Percentiles rank a stretch among this genome's conserved stretches.
These are phyloP conservation scores for Pulveroboletus sp. DNA, from an alignment of 1,284 basidiomycete genomes.

Conservation along the genomic window DNA sequence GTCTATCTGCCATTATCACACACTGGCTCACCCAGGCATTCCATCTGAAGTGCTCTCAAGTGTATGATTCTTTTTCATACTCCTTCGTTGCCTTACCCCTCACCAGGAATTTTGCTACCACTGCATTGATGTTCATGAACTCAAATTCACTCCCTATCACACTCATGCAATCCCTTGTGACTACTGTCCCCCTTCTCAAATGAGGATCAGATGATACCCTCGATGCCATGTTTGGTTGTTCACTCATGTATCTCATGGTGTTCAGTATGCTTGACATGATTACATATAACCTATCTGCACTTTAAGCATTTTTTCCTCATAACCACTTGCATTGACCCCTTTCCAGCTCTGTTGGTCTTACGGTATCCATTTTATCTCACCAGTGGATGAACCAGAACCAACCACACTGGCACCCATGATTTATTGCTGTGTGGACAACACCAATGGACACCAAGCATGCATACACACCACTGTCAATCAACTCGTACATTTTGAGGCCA, in stretches of 20 bases:
- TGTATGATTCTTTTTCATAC: conserved; percentile 37
- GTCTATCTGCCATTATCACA: conserved; percentile 55
- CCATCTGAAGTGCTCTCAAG: conserved; percentile 58
- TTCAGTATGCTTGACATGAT: too few species aligned
- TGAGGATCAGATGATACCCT: conserved; percentile 82
- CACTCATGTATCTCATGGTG: too few species aligned
- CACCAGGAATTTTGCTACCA: conserved; percentile 76
- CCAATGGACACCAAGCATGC: not conserved
- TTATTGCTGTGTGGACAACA: conserved; percentile 11
- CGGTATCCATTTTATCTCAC: conserved; percentile 74
- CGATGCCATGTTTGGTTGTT: conserved; percentile 54
- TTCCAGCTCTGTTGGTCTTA: conserved; percentile 82
- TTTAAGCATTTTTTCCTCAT: not conserved
- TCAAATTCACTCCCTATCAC: too few species aligned
- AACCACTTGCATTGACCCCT: not conserved
- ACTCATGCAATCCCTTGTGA: conserved; percentile 4
- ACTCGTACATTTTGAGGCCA: conserved; percentile 12
- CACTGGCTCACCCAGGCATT: conserved; percentile 49
- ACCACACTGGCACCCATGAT: not conserved
- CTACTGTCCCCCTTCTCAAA: conserved; percentile 79
- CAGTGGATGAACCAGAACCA: conserved; percentile 54
- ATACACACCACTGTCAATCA: not conserved
- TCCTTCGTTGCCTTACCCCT: not conserved
- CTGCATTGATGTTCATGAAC: conserved; percentile 55
- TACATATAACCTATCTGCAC: conserved; percentile 24